Conservation (phyloP, 2,329 filamentous ascomycete genomes). For the Pseudogymnoascus sp. region DNA sequence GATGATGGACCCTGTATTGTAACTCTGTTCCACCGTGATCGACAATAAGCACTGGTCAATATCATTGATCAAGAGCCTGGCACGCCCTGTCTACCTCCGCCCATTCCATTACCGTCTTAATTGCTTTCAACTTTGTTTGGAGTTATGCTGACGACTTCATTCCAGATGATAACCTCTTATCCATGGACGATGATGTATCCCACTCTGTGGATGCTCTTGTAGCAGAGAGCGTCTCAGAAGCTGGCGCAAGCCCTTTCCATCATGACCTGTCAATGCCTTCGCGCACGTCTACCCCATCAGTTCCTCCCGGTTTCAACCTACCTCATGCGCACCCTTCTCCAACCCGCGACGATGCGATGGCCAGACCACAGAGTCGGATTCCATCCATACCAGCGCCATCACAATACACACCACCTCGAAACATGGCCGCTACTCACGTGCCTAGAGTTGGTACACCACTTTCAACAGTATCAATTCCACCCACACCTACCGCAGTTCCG, state of each 20-base stretch:
- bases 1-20: constrained; percentile 54
- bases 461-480: constrained; percentile 21
- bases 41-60: constrained; percentile 1
- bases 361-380: constrained; percentile 20
- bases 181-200: constrained; percentile 51
- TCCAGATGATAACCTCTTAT: constrained; percentile 53
- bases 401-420: constrained; percentile 19
- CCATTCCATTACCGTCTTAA: background rate
- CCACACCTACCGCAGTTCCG: constrained; percentile 14
- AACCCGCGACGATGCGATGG: constrained; percentile 18
- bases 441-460: constrained; percentile 23
- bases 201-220: constrained; percentile 62
- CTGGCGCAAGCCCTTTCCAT: constrained; percentile 13
- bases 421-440: constrained; percentile 13
- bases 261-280: constrained; percentile 18
- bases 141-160: constrained; percentile 17
- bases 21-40: constrained; percentile 27
- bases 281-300: constrained; percentile 30
- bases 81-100: background rate
- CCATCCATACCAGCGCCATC: constrained; percentile 19
- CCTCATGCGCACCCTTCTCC: constrained; percentile 33
- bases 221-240: constrained; percentile 39
- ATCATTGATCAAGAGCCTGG: constrained; percentile 14
- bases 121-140: background rate
- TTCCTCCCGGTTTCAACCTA: constrained; percentile 40